phyloP scores from a whole-genome alignment of 2,329 filamentous ascomycete species.

The Metarhizium humberi region DNA sequence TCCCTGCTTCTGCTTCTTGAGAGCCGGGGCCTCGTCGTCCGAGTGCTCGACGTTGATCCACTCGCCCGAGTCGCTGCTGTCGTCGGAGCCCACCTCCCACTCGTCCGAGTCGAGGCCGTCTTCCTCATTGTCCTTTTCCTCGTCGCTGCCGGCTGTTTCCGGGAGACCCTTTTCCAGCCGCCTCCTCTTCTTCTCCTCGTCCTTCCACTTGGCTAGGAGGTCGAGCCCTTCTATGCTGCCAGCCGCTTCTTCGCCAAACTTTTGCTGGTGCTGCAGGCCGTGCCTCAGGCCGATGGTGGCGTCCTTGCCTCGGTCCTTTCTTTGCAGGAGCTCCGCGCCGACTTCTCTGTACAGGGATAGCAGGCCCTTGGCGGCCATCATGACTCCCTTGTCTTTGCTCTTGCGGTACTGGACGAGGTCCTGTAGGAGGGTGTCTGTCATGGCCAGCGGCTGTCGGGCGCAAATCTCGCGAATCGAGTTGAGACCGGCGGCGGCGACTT shows the following conservation, averaged over 20 bases:
- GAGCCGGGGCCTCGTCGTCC: constrained; percentile 63
- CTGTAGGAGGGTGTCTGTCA: constrained; percentile 91
- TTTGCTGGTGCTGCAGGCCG: constrained; percentile 65
- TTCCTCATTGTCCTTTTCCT: constrained; percentile 51
- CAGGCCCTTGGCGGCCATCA: constrained; percentile 94
- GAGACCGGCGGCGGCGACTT: constrained; percentile 84
- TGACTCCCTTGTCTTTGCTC: constrained; percentile 97
- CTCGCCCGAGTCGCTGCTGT: constrained; percentile 65
- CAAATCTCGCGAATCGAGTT: constrained; percentile 95
- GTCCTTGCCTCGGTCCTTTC: constrained; percentile 83
- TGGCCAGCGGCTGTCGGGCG: constrained; percentile 84
- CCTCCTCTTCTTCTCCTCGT: constrained; percentile 72
- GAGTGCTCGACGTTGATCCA: constrained; percentile 91
- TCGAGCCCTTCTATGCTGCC: constrained; percentile 90
- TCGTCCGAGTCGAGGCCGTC: constrained; percentile 44
- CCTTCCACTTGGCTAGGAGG: constrained; percentile 85
- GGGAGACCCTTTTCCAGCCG: constrained; percentile 58
- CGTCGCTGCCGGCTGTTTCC: constrained; percentile 51
- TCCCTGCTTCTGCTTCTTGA: constrained; percentile 30
- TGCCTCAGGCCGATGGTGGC: constrained; percentile 73
- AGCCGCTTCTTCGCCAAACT: constrained; percentile 71
- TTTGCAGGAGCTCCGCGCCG: constrained; percentile 78
- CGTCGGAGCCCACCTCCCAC: constrained; percentile 53
- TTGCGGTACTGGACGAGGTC: constrained; percentile 93
- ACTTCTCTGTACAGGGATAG: constrained; percentile 87